Base-by-base conservation (phyloP, 495 filamentous ascomycete genomes). In the Penicillium taxi region DNA sequence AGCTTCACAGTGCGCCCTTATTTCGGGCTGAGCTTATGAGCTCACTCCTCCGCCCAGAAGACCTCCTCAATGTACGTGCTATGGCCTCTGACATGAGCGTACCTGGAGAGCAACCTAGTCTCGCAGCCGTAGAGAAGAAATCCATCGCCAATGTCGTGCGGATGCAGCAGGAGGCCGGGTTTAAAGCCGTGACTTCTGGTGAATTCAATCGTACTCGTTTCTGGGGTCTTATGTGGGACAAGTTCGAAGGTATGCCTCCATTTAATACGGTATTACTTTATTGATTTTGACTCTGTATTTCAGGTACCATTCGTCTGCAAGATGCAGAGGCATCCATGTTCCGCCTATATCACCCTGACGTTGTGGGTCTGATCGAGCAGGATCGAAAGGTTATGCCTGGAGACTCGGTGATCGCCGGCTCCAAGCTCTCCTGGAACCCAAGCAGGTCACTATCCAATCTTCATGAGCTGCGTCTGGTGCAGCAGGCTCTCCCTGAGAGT, bases 21-120 rank as follows among this genome's bases (percentile, higher is more conserved):
- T 84, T 83, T 61, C 72, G 78, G 42, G 81, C 80, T 13, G 82
- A 85, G 63, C 80, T 84, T 39, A 63, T 86, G 52, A 81, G 82
- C 50, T 84, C 78, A 6, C 68, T 84, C 21, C 67, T 84, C 18
- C 73, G 82, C 17, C 81, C 81, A 17, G 55, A 76, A 19, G 50
- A 72, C 21, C 64, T 85, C 8, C 70, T 84, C 12, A 65, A 74
- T 14, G 70, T 70, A 38, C 71, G 76, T 23, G 54, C 70, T 12
- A 52, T 49, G 37, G 48, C 72, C 31, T 70, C 78, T 32, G 64
- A 73, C 20, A 58, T 59, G 17, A 61, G 70, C 33, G 42, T 72
- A 14, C 48, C 50, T 5, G 55, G 56, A 12, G 58, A 56, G 35
- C 55, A 51, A 5, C 59, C 58, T 13, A 62, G 66, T 24, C 44